Evolutionary conservation across 2,329 filamentous ascomycete species (phyloP), one percentile per base, ranked within the genome.

Genomic region (Colletotrichum sublineola): DNA sequence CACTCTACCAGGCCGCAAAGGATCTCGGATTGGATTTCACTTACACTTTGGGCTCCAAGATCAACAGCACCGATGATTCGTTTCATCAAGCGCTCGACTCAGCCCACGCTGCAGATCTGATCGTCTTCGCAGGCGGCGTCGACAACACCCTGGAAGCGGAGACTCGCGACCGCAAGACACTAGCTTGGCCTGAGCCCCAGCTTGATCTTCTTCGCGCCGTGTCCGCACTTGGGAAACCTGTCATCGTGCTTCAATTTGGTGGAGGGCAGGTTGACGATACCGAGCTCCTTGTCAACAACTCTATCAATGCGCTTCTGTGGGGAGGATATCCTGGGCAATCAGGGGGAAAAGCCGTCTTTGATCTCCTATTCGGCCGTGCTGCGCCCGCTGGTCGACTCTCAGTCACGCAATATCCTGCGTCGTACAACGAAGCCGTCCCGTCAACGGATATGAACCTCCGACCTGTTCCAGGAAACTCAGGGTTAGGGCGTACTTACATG

Each of bases 311-410:
- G 0, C 77, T 91, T 0, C 75, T 91, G 0, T 91, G 89, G 89
- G 86, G 82, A 0, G 87, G 88, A 0, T 91, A 89, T 68, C 89
- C 89, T 0, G 89, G 89, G 1, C 89, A 91, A 78, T 85, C 86
- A 50, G 89, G 89, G 15, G 89, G 89, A 2, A 79, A 80, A 11
- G 89, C 89, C 0, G 76, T 91, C 14, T 79, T 90, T 61, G 83
- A 90, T 69, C 81, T 90, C 66, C 75, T 91, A 42, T 86, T 83
- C 11, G 89, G 89, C 2, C 80, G 80, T 3, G 79, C 77, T 2
- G 81, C 86, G 0, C 87, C 87, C 2, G 88, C 87, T 9, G 89
- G 87, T 1, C 81, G 89, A 50, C 77, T 90, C 5, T 86, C 88
- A 0, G 79, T 86, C 1, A 90, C 88, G 1, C 84, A 88, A 76